Evolutionary conservation across 2,329 filamentous ascomycete genomes (phyloP).

Genomic region (Colletotrichum cereale): DNA sequence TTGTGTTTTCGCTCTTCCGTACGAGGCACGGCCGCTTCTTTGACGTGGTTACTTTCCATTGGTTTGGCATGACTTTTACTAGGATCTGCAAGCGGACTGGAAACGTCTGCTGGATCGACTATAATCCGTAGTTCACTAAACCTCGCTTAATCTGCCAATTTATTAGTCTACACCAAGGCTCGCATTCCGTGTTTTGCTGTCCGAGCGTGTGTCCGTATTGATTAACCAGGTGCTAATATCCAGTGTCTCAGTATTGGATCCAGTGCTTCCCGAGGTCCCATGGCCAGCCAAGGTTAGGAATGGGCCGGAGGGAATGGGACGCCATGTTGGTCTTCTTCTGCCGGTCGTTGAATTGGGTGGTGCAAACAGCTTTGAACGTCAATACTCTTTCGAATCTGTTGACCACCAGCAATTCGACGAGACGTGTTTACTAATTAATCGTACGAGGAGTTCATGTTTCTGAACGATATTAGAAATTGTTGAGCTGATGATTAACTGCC

Average conservation of each 20-base stretch:
- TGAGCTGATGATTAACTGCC: too few relatives aligned
- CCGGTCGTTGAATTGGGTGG: conserved; percentile 38
- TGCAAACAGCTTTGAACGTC: too few relatives aligned
- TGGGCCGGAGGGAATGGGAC: conserved; percentile 18
- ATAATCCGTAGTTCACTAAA: background rate
- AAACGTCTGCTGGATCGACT: conserved; percentile 9
- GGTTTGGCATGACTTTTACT: background rate
- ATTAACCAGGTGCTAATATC: background rate
- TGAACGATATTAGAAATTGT: too few relatives aligned
- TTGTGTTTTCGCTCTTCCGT: background rate
- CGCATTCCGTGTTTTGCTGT: too few relatives aligned
- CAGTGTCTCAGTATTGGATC: background rate
- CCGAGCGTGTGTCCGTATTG: rapidly evolving
- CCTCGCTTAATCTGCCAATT: too few relatives aligned
- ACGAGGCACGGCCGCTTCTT: background rate
- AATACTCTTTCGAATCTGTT: too few relatives aligned
- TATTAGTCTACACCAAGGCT: too few relatives aligned
- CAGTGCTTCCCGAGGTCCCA: background rate
- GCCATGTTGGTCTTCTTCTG: conserved; percentile 38
- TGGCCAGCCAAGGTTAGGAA: background rate
- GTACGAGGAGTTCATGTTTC: too few relatives aligned
- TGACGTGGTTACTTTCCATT: background rate
- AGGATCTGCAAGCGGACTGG: background rate
- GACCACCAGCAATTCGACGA: too few relatives aligned
- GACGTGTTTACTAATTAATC: too few relatives aligned